Evolutionary conservation across 805 yeast species (phyloP).

Genomic region (Candida pseudofarinosa): DNA sequence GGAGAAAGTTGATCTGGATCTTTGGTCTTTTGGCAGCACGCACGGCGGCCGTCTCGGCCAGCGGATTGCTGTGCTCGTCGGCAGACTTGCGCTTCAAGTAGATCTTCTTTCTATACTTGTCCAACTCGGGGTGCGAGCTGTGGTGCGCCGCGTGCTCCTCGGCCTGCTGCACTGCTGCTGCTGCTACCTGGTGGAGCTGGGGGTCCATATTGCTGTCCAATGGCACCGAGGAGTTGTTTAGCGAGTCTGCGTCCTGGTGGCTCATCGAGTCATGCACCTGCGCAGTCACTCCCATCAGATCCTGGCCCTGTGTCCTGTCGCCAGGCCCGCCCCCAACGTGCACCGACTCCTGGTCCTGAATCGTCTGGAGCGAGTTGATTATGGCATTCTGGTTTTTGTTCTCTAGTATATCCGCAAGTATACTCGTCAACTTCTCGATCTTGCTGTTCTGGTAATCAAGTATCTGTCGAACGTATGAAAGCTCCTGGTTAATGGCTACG

Average conservation of each 20-base stretch:
- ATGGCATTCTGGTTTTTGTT: slow-evolving; percentile 24
- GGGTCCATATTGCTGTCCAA: slow-evolving; percentile 40
- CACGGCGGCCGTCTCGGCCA: not conserved
- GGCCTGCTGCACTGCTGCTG: slow-evolving; percentile 27
- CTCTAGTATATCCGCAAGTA: slow-evolving; percentile 29
- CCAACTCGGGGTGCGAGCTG: slow-evolving; percentile 5
- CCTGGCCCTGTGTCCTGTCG: slow-evolving; percentile 5
- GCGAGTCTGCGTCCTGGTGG: slow-evolving; percentile 4
- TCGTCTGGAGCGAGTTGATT: slow-evolving; percentile 24
- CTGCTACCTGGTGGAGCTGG: slow-evolving; percentile 37
- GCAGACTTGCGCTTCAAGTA: slow-evolving; percentile 7
- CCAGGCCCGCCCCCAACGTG: slow-evolving; percentile 7
- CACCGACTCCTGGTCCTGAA: slow-evolving; percentile 19
- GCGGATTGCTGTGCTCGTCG: slow-evolving; percentile 2
- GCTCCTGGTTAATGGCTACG: slow-evolving; percentile 22
- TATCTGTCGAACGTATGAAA: slow-evolving; percentile 32
- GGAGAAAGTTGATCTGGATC: slow-evolving; percentile 35
- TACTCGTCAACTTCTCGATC: slow-evolving; percentile 33
- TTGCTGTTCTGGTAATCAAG: slow-evolving; percentile 35
- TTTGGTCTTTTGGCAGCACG: slow-evolving; percentile 29
- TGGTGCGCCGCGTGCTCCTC: slow-evolving; percentile 6
- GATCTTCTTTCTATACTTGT: slow-evolving; percentile 8
- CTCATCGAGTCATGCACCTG: slow-evolving; percentile 5
- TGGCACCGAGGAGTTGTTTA: slow-evolving; percentile 8
- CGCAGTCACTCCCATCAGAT: slow-evolving; percentile 1